Evolutionary conservation across 164 flowering plant genomes (phyloP).

Genomic region (Tinospora cordifolia): DNA sequence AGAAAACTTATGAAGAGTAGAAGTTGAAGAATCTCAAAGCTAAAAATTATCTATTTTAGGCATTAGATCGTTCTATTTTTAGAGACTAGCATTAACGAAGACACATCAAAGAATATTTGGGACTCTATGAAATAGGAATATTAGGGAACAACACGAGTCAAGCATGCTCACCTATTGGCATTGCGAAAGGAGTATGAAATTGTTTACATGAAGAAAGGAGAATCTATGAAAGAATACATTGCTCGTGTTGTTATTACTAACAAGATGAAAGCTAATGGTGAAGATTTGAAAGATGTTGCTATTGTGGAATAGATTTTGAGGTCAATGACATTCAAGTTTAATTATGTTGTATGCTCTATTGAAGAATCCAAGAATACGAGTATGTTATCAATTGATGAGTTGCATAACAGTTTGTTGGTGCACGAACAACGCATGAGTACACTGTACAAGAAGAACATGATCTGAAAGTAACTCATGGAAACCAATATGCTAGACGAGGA

Average conservation of each 20-base stretch:
- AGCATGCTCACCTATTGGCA: not conserved
- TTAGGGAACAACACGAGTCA: not conserved
- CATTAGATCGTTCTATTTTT: not conserved
- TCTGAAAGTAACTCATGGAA: not conserved
- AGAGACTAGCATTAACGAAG: not conserved
- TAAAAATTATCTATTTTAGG: too few species aligned
- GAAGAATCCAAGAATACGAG: not conserved
- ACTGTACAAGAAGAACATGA: conserved; percentile 1
- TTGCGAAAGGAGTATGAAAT: not conserved
- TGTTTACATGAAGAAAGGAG: conserved; percentile 4
- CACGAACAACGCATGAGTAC: conserved; percentile 2
- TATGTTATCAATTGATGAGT: conserved; percentile 4
- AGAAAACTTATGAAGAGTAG: not conserved
- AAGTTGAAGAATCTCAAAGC: conserved; percentile 4
- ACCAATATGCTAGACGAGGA: not conserved
- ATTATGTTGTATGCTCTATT: not conserved
- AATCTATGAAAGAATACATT: conserved; percentile 2
- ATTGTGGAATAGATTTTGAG: conserved; percentile 10
- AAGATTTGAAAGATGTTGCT: not conserved
- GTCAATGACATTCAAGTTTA: not conserved
- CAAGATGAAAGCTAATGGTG: not conserved
- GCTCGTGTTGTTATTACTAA: not conserved
- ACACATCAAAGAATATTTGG: too few species aligned
- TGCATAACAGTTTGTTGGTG: not conserved
- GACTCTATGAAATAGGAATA: conserved; percentile 1